phyloP scores from a whole-genome alignment of 208 protist genomes.

The Acanthamoeba divionensis region DNA sequence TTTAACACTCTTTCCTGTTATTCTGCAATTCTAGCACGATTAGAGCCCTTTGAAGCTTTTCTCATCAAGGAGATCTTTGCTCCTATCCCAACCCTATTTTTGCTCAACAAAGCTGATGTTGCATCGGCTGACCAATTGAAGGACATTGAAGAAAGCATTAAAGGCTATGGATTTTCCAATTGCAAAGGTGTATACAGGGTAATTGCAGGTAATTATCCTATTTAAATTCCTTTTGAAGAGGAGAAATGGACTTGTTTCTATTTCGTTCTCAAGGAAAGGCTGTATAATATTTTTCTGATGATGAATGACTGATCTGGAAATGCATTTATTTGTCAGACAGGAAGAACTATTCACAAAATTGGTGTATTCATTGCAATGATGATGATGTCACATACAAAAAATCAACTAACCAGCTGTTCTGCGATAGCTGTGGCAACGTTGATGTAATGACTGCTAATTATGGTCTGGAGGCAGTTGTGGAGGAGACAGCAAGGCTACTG shows the following conservation, averaged over 20 bases:
- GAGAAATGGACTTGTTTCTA: no score
- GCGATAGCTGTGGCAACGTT: not conserved
- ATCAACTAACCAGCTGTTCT: not conserved
- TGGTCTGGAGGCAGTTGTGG: slow-evolving; percentile 5
- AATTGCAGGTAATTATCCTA: not conserved
- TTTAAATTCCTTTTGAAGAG: no score
- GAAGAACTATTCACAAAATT: slow-evolving; percentile 22
- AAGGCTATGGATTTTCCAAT: not conserved
- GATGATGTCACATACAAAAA: slow-evolving; percentile 7
- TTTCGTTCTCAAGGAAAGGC: no score
- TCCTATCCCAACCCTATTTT: slow-evolving; percentile 6
- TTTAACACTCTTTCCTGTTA: not conserved
- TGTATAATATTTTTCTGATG: no score
- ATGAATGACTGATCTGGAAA: not conserved
- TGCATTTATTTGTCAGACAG: not conserved
- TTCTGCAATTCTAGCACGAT: not conserved
- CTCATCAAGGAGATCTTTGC: slow-evolving; percentile 34
- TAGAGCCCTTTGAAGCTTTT: not conserved
- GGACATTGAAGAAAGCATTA: slow-evolving; percentile 3
- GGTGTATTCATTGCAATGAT: not conserved
- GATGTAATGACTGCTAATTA: not conserved
- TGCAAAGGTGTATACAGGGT: not conserved
- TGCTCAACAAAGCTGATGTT: slow-evolving; percentile 14
- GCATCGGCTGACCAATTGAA: slow-evolving; percentile 33
- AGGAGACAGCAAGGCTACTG: slow-evolving; percentile 23